Percentiles rank a stretch among this genome's conserved stretches.
phyloP scores from a whole-genome alignment of 2,329 filamentous ascomycete genomes.

The Fusarium domesticum region DNA sequence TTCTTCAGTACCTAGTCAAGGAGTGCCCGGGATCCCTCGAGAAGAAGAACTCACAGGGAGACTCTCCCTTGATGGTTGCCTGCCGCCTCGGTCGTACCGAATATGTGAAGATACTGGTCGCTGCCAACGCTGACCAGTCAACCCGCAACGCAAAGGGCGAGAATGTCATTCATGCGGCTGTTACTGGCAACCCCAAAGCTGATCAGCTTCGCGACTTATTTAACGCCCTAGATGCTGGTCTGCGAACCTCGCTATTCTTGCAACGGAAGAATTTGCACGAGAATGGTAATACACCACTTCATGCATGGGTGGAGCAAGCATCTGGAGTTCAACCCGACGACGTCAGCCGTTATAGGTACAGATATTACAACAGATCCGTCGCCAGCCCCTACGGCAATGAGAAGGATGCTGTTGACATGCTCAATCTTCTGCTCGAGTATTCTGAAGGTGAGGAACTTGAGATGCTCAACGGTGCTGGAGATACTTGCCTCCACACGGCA shows the following conservation, averaged over 20 bases:
- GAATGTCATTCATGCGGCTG: conserved; percentile 66
- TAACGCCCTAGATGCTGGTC: conserved; percentile 53
- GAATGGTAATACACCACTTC: conserved; percentile 61
- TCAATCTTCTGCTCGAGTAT: conserved; percentile 52
- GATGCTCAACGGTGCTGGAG: conserved; percentile 61
- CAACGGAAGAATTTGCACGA: conserved; percentile 53
- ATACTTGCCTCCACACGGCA: conserved; percentile 61
- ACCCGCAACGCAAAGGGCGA: conserved; percentile 56
- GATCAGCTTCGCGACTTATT: conserved; percentile 48
- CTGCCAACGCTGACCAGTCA: conserved; percentile 67
- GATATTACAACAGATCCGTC: conserved; percentile 4
- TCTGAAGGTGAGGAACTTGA: conserved; percentile 55
- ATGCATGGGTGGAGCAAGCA: conserved; percentile 49
- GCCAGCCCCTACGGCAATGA: conserved; percentile 24
- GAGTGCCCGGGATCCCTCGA: conserved; percentile 61
- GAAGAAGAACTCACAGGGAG: conserved; percentile 53
- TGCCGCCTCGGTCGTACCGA: conserved; percentile 54
- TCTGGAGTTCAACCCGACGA: conserved; percentile 18
- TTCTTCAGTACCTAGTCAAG: conserved; percentile 66
- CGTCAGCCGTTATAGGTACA: conserved; percentile 11
- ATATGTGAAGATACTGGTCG: conserved; percentile 59
- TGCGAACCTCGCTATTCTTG: conserved; percentile 56
- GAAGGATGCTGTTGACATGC: conserved; percentile 38
- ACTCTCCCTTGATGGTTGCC: conserved; percentile 69
- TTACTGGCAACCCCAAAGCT: conserved; percentile 32